Conservation (phyloP, 257 asterid species). For the Cruciata laevipes region DNA sequence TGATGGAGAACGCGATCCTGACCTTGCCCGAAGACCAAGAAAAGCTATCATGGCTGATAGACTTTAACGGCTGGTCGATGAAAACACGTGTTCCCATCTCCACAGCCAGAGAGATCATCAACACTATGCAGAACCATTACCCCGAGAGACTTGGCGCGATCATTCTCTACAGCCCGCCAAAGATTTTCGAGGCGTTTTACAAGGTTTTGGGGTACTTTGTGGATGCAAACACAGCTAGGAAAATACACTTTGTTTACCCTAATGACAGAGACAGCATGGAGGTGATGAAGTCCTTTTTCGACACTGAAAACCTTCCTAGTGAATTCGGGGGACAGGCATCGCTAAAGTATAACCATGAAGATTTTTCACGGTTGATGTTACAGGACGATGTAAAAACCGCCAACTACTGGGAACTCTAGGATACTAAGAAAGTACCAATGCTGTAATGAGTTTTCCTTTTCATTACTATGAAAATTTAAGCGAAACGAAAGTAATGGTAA, state of each 20-base stretch:
- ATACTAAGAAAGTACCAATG: neutral
- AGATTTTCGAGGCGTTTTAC: slow-evolving; percentile 69
- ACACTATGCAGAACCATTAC: slow-evolving; percentile 72
- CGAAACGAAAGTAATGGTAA: neutral
- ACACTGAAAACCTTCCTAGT: slow-evolving; percentile 64
- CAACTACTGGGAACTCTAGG: slow-evolving; percentile 45
- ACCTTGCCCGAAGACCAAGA: slow-evolving; percentile 72
- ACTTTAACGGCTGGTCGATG: slow-evolving; percentile 80
- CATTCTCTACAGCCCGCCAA: slow-evolving; percentile 75
- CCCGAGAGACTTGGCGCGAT: slow-evolving; percentile 68
- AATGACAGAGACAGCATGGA: slow-evolving; percentile 58
- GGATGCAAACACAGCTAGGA: slow-evolving; percentile 51
- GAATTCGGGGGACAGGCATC: slow-evolving; percentile 86
- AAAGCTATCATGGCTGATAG: slow-evolving; percentile 89
- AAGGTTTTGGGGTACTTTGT: slow-evolving; percentile 66
- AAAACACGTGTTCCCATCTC: slow-evolving; percentile 53
- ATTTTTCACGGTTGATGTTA: slow-evolving; percentile 69
- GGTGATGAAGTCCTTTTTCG: slow-evolving; percentile 59
- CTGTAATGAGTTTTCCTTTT: neutral
- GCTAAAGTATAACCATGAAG: slow-evolving; percentile 62
- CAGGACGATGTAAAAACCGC: slow-evolving; percentile 68
- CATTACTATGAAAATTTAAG: neutral
- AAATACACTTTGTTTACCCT: slow-evolving; percentile 61
- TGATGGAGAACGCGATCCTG: slow-evolving; percentile 69
- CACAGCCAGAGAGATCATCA: slow-evolving; percentile 55